Evolutionary conservation across 192 early-diverging fungal genomes (phyloP), one percentile per base, ranked within the genome.

Genomic region (Coemansia sp.): DNA sequence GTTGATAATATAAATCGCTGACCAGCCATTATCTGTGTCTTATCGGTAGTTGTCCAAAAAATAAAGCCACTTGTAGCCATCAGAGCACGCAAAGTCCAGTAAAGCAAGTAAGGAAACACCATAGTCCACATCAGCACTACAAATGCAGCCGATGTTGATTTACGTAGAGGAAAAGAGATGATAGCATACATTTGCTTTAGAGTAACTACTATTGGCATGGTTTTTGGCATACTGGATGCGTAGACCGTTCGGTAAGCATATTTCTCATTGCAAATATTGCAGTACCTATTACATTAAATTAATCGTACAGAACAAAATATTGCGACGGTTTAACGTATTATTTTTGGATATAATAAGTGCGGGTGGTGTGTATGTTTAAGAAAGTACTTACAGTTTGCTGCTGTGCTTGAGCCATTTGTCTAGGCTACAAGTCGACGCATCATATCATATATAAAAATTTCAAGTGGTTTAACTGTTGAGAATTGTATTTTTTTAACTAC

Each of bases 361-460:
- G 7, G 32, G 7, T 34, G 32, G 12, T n/a, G 12, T 34, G 7
- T 34, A 34, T 10, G 32, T 7, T n/a, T n/a, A n/a, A n/a, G n/a
- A n/a, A n/a, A 19, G 31, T 56, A 56, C 62, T 64, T 64, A 64
- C 62, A 77, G 86, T 62, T 91, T 91, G 53, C 85, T 81, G 56
- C 85, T 87, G 62, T 88, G 88, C 41, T 76, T 58, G 1, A 92
- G 73, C 92, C 92, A 93, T 78, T 91, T 86, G 50, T 85, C 81
- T 44, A 93, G 76, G 60, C 90, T 64, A 64, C 41, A 64, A 3
- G 22, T 53, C 10, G 16, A 28, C n/a, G 6, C n/a, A n/a, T n/a
- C n/a, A n/a, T n/a, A n/a, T n/a, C n/a, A n/a, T n/a, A n/a, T n/a
- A n/a, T n/a, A n/a, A n/a, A n/a, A n/a, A n/a, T n/a, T n/a, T n/a